These are phyloP conservation scores for Eimeria praecox DNA, from an alignment of 169 alveolate species.

Conservation along the genomic window DNA sequence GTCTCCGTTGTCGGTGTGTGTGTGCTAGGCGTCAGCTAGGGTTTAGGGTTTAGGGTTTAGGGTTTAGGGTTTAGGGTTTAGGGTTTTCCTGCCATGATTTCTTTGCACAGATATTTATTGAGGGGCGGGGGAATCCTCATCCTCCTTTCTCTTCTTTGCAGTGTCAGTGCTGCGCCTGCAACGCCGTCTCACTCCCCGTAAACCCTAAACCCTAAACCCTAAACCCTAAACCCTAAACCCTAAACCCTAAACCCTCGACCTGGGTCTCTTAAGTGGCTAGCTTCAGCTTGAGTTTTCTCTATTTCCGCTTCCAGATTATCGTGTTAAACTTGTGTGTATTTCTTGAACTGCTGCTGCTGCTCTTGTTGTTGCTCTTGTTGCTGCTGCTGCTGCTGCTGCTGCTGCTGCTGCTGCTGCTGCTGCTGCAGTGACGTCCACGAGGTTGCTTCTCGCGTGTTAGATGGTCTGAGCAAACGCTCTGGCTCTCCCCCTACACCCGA, in stretches of 20 bases:
- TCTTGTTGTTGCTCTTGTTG: neutral
- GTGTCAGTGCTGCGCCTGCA: neutral
- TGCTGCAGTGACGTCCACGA: conserved; percentile 37
- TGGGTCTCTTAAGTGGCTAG: neutral
- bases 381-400: conserved; percentile 37
- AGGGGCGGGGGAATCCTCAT: neutral
- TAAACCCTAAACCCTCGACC: conserved; percentile 21
- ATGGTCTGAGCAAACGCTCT: neutral
- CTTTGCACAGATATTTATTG: neutral
- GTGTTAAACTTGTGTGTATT: neutral
- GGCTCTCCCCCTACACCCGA: neutral
- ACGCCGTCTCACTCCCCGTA: neutral
- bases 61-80: neutral
- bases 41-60: neutral
- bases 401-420: conserved; percentile 31
- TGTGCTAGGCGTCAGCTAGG: too few relatives aligned
- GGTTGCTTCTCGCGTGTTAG: conserved; percentile 26
- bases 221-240: conserved; percentile 3
- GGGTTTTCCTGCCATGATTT: neutral
- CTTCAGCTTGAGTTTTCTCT: neutral
- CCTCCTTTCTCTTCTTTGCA: neutral
- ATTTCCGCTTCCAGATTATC: neutral
- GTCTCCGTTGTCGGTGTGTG: neutral
- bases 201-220: conserved; percentile 25
- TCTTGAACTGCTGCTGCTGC: neutral